These are phyloP conservation scores for Hermanozyma aechmeae DNA, from an alignment of 805 yeast species.

Conservation along the genomic window DNA sequence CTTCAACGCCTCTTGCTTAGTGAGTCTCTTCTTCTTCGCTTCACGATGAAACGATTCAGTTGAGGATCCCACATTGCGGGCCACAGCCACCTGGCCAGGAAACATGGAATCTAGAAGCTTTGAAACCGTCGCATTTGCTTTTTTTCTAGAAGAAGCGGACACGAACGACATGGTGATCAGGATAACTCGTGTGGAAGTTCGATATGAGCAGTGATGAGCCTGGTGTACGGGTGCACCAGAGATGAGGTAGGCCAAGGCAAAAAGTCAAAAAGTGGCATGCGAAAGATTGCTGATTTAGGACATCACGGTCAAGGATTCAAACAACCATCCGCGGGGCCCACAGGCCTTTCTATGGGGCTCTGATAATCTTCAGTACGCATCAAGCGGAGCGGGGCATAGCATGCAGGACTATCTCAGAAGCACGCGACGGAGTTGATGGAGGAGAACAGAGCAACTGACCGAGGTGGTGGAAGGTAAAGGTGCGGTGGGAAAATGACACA, in stretches of 20 bases:
- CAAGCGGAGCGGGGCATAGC: neutral
- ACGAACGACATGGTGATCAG: constrained; percentile 11
- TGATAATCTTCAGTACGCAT: neutral
- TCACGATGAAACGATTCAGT: constrained; percentile 10
- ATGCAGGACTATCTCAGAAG: neutral
- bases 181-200: neutral
- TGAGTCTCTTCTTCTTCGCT: constrained; percentile 7
- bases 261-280: neutral
- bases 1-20: constrained; percentile 12
- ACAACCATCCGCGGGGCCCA: neutral
- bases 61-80: too few relatives aligned
- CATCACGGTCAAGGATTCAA: neutral
- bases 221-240: constrained; percentile 2
- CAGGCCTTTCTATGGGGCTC: neutral
- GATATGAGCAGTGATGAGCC: neutral
- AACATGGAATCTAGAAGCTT: constrained; percentile 16
- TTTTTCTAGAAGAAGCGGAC: constrained; percentile 11
- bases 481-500: too few relatives aligned
- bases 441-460: too few relatives aligned
- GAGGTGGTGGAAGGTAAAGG: too few relatives aligned
- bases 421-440: too few relatives aligned
- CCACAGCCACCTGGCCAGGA: too few relatives aligned
- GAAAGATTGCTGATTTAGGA: neutral
- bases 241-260: neutral
- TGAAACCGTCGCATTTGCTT: constrained; percentile 16